Conservation (phyloP, 2,329 filamentous ascomycete genomes). For the Pseudocercospora fijiensis region DNA sequence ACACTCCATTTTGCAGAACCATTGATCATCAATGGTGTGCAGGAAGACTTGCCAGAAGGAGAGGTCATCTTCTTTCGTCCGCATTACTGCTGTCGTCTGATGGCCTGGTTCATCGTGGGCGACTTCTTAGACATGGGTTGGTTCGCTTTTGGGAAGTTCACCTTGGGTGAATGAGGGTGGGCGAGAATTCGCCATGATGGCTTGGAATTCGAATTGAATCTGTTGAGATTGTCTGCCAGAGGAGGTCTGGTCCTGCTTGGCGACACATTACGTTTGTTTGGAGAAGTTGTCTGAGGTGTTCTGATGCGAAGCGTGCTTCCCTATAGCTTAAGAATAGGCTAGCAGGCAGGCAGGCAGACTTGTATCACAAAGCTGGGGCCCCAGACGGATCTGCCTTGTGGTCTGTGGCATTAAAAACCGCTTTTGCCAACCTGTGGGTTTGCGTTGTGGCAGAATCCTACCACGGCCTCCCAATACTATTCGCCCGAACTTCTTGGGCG, state of each 20-base stretch:
- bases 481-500: not conserved
- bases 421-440: not conserved
- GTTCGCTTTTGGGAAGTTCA: not conserved
- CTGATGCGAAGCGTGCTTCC: not conserved
- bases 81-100: not conserved
- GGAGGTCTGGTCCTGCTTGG: no score
- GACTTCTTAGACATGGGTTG: not conserved
- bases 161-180: not conserved
- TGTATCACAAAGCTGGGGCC: not conserved
- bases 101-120: not conserved
- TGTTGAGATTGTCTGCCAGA: not conserved
- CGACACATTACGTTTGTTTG: not conserved
- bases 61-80: conserved; percentile 37
- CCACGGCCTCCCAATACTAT: not conserved
- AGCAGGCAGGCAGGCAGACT: not conserved
- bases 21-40: conserved; percentile 49
- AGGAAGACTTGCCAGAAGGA: conserved; percentile 47
- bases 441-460: not conserved
- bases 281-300: not conserved
- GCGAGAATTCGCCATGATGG: not conserved
- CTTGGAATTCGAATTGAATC: no score
- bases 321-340: not conserved
- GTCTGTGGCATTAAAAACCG: not conserved
- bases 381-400: conserved; percentile 1
- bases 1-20: conserved; percentile 44